phyloP scores from a whole-genome alignment of 2,329 filamentous ascomycete species.

The Nothopassalora personata region DNA sequence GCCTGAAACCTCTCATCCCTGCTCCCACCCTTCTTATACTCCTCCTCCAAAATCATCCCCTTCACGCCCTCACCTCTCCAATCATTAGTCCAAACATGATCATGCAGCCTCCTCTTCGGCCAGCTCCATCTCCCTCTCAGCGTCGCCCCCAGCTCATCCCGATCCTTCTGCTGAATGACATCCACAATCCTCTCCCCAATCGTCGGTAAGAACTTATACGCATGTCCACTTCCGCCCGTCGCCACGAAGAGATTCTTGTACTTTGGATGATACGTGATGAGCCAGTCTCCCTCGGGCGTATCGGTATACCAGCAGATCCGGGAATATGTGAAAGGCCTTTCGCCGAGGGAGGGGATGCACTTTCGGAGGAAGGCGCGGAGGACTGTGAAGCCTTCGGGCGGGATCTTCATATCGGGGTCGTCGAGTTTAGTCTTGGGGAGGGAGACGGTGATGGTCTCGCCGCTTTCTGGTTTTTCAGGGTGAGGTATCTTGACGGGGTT shows the following conservation, averaged over 20 bases:
- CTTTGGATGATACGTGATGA: conserved; percentile 49
- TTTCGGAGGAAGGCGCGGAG: conserved; percentile 57
- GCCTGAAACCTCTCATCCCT: not conserved
- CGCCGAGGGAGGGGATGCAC: conserved; percentile 41
- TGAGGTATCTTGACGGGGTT: conserved; percentile 45
- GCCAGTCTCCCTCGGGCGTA: conserved; percentile 51
- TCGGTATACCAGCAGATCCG: conserved; percentile 55
- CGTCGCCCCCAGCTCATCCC: conserved; percentile 37
- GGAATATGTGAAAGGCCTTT: conserved; percentile 42
- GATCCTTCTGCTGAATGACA: conserved; percentile 41
- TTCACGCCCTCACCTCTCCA: conserved; percentile 34
- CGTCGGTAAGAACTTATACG: conserved; percentile 57
- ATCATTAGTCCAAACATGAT: conserved; percentile 36
- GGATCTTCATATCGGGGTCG: conserved; percentile 42
- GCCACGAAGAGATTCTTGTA: conserved; percentile 53
- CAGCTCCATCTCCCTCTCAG: conserved; percentile 61
- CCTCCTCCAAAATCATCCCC: conserved; percentile 34
- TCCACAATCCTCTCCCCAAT: conserved; percentile 53
- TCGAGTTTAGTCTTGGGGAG: conserved; percentile 48
- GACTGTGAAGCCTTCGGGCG: conserved; percentile 55
- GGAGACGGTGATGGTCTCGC: conserved; percentile 38
- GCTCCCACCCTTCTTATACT: conserved; percentile 23
- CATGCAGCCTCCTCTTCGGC: conserved; percentile 35
- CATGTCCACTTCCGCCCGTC: conserved; percentile 58
- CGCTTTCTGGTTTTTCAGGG: conserved; percentile 35